Percentiles rank a stretch among this genome's conserved stretches.
phyloP scores from a whole-genome alignment of 176 grass and related monocot genomes.

The Saccharum officinarum region DNA sequence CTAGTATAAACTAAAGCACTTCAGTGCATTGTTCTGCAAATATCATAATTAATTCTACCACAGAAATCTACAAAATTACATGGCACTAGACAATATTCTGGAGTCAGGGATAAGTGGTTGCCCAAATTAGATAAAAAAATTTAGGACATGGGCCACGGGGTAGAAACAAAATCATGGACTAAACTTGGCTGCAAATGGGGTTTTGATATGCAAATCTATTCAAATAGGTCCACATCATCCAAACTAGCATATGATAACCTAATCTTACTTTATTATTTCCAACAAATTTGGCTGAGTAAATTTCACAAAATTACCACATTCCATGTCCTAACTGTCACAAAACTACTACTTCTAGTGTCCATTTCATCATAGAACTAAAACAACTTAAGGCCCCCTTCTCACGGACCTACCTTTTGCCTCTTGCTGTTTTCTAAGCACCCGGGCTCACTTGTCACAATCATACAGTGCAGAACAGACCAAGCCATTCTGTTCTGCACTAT shows the following conservation, averaged over 20 bases:
- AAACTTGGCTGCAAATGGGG: neutral
- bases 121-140: neutral
- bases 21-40: neutral
- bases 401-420: too few species aligned
- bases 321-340: neutral
- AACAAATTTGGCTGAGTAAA: slow-evolving; percentile 3
- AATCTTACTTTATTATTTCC: neutral
- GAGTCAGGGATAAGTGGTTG: neutral
- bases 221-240: neutral
- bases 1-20: neutral
- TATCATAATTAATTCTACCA: neutral
- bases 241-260: neutral
- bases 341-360: neutral
- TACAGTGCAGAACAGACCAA: neutral
- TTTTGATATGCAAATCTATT: neutral
- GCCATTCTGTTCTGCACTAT: neutral
- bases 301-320: neutral
- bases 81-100: neutral
- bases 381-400: too few species aligned
- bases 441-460: neutral
- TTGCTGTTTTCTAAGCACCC: neutral
- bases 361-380: neutral
- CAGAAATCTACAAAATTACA: neutral
- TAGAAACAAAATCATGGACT: neutral
- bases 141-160: neutral